Evolutionary conservation across 2,329 filamentous ascomycete species (phyloP), one percentile per base, ranked within the genome.

Genomic region (Epichloe sylvatica): DNA sequence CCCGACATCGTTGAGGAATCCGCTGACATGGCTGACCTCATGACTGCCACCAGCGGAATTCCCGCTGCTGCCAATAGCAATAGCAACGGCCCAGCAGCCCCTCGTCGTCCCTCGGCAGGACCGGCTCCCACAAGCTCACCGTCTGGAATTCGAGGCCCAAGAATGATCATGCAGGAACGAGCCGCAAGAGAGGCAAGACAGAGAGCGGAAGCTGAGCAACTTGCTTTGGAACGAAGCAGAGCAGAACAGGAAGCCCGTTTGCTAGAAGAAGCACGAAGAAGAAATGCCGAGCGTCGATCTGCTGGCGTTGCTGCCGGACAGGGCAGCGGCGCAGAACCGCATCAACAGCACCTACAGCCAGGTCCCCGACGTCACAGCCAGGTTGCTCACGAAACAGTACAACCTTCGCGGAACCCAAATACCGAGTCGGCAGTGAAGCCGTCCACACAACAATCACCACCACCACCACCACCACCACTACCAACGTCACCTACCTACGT

Each of bases 161-260:
- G 85, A 55, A 85, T 91, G 69, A 91, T 97, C 60, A 94, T 96
- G 90, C 81, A 86, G 66, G 83, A 90, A 63, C 82, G 90, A 50
- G 77, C 78, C 49, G 85, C 86, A 55, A 78, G 90, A 54, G 87
- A 94, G 65, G 80, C 83, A 25, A 73, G 83, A 51, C 77, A 80
- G 54, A 76, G 77, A 57, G 82, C 82, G 42, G 81, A 86, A 61
- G 76, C 77, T 41, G 81, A 85, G 60, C 77, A 80, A 56, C 58
- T 63, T 21, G 54, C 59, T 36, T 60, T 70, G 62, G 76, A 79
- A 64, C 72, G 76, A 57, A 75, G 78, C 57, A 72, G 77, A 53
- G 74, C 73, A 2, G 77, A 78, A 54, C 71, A 76, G 50, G 79
- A 82, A 59, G 71, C 72, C 21, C 73, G 72, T 40, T 62, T 75